Evolutionary conservation across 768 basidiomycete genomes (phyloP).

Genomic region (Tremella fuciformis): DNA sequence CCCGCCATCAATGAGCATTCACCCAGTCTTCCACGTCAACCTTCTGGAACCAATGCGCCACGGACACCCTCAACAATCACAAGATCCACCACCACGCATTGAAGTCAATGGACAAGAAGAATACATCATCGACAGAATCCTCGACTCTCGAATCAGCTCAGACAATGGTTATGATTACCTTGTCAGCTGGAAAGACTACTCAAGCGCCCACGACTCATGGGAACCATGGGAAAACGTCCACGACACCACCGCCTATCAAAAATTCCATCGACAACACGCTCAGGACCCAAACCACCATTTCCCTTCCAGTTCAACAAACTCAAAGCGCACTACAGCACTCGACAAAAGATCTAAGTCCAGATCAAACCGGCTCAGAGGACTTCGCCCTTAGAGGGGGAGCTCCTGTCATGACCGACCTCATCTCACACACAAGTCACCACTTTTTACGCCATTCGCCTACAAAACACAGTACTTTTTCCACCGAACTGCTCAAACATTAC

Average conservation of each 20-base stretch:
- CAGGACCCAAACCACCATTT: neutral
- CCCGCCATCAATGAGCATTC: conserved; percentile 3
- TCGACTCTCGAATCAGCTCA: conserved; percentile 9
- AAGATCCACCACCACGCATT: conserved; percentile 9
- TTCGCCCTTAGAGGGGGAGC: conserved; percentile 7
- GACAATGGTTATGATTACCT: conserved; percentile 14
- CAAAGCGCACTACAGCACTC: neutral
- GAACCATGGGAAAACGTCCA: conserved; percentile 14
- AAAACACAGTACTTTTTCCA: too few species aligned
- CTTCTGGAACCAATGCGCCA: conserved; percentile 2
- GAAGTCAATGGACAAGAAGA: conserved; percentile 12
- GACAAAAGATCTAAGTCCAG: conserved; percentile 3
- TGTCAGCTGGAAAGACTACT: conserved; percentile 15
- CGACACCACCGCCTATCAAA: conserved; percentile 8
- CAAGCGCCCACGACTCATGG: conserved; percentile 10
- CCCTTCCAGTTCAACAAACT: neutral
- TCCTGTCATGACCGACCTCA: conserved; percentile 1
- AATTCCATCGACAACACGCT: conserved; percentile 5
- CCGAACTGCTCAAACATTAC: too few species aligned
- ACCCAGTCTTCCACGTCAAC: conserved; percentile 8
- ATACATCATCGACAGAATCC: conserved; percentile 10
- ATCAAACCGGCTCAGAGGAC: conserved; percentile 7
- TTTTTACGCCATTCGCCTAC: too few species aligned
- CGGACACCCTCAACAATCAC: conserved; percentile 2
- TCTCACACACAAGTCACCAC: too few species aligned